Evolutionary conservation across 306 rosid genomes (phyloP), one percentile per base, ranked within the genome.

Genomic region (Vigna unguiculata): DNA sequence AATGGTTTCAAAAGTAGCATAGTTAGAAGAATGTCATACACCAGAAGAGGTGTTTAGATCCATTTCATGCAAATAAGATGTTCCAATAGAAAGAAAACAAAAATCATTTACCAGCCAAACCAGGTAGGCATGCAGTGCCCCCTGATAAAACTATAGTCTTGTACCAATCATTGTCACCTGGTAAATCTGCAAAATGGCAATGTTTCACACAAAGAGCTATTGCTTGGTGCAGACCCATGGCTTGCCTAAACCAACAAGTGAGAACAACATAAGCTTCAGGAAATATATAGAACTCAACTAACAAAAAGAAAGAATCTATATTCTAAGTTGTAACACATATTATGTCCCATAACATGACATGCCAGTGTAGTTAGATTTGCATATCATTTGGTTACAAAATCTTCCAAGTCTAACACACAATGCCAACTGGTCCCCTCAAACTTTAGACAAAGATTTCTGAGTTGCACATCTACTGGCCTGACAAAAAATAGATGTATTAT

Each of bases 211-310:
- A 92, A 74, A 88, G 97, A 69, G 91, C 91, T 45, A 92, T 81
- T 68, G 97, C 96, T 83, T 92, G 97, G 84, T 90, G 98, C 82
- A 94, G 83, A 69, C 96, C 93, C 95, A 88, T 85, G 9, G 90
- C 86, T 76, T 82, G 87, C 85, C 98, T 94, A 82, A 57, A 76
- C 77, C 72, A 84, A 81, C 53, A 86, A 57, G 25, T 63, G 34
- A 1, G 10, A 2, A 22, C 53, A 82, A 47, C 63, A 65, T 58
- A 34, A 72, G 60, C 55, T 74, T 62, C 51, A 67, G 22, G 49
- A 69, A 46, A 49, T 71, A 30, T 13, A 76, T 24, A 41, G 75
- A 54, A 67, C 36, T 59, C 5, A 58, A 80, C 40, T 28, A 48
- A 75, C 46, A 24, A 5, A 57, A 71, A 40, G 55, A 30, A 28